Evolutionary conservation across 1,284 basidiomycete genomes (phyloP).

Genomic region (Thelephora terrestris): DNA sequence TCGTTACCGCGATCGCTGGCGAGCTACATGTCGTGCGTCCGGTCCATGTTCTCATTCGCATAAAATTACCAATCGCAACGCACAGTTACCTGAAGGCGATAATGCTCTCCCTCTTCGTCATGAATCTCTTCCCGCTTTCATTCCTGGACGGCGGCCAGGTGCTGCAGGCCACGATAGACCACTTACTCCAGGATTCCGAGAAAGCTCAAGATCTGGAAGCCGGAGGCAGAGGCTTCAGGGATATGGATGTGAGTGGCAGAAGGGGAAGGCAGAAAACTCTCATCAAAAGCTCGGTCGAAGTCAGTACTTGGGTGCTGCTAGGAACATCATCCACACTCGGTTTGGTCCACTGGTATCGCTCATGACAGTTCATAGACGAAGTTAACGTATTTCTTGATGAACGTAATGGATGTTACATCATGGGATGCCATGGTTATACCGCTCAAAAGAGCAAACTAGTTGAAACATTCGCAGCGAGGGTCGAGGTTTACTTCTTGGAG

Average conservation of each 20-base stretch:
- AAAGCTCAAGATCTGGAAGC: neutral
- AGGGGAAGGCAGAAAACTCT: slow-evolving; percentile 1
- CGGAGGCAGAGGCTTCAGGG: slow-evolving; percentile 3
- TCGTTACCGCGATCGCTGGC: slow-evolving; percentile 27
- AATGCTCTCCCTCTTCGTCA: slow-evolving; percentile 57
- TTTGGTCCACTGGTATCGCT: neutral
- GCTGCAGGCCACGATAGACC: slow-evolving; percentile 28
- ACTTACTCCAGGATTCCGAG: slow-evolving; percentile 6
- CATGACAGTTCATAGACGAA: neutral
- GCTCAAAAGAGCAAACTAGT: slow-evolving; percentile 1
- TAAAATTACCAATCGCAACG: neutral
- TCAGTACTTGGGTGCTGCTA: neutral
- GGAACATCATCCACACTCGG: neutral
- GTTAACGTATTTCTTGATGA: neutral
- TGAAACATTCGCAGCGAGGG: slow-evolving; percentile 25
- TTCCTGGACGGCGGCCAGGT: slow-evolving; percentile 53
- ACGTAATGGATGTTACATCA: neutral
- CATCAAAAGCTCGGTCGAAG: slow-evolving; percentile 1
- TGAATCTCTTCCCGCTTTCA: slow-evolving; percentile 62
- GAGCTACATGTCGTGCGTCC: slow-evolving; percentile 38
- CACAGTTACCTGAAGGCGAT: slow-evolving; percentile 52
- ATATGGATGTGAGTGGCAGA: neutral
- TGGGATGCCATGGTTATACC: neutral
- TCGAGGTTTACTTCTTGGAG: slow-evolving; percentile 42
- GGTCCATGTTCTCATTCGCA: neutral